Evolutionary conservation across 441 rosid genomes (phyloP).

Genomic region (Pelargonium myrrhifolium): DNA sequence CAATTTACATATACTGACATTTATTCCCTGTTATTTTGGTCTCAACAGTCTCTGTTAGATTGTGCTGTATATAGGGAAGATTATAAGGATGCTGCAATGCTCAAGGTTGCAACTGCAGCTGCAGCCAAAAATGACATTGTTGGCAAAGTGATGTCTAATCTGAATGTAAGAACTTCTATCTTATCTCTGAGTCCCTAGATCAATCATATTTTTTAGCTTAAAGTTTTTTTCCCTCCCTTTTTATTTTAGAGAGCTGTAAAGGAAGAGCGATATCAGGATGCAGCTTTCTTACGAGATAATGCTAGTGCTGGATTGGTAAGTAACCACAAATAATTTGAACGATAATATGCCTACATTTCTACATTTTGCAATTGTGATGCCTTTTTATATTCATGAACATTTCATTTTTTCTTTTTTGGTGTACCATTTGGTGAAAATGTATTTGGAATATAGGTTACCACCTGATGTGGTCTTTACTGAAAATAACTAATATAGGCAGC

Average conservation of each 20-base stretch:
- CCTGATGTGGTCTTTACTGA: too few species aligned
- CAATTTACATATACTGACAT: slow-evolving; percentile 4
- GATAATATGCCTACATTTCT: neutral
- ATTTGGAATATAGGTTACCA: neutral
- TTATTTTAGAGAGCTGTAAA: slow-evolving; percentile 42
- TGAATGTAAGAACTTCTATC: slow-evolving; percentile 40
- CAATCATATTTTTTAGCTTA: slow-evolving; percentile 3
- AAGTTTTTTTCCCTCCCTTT: slow-evolving; percentile 13
- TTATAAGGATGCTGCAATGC: slow-evolving; percentile 70
- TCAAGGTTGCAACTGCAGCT: slow-evolving; percentile 91
- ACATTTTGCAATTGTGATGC: neutral
- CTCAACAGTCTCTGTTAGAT: slow-evolving; percentile 55
- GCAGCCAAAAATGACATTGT: slow-evolving; percentile 69
- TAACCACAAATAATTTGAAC: neutral
- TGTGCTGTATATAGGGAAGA: slow-evolving; percentile 58
- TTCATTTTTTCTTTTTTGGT: neutral
- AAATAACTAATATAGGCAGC: too few species aligned
- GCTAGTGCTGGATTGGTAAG: slow-evolving; percentile 77
- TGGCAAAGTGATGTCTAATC: slow-evolving; percentile 59
- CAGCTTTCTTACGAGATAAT: slow-evolving; percentile 52
- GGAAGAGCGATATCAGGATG: slow-evolving; percentile 61
- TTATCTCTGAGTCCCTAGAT: neutral
- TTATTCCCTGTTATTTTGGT: neutral
- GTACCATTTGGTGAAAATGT: neutral
- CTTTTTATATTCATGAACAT: neutral